Evolutionary conservation across 345 rosid genomes (phyloP).

Genomic region (Kernera saxatilis): DNA sequence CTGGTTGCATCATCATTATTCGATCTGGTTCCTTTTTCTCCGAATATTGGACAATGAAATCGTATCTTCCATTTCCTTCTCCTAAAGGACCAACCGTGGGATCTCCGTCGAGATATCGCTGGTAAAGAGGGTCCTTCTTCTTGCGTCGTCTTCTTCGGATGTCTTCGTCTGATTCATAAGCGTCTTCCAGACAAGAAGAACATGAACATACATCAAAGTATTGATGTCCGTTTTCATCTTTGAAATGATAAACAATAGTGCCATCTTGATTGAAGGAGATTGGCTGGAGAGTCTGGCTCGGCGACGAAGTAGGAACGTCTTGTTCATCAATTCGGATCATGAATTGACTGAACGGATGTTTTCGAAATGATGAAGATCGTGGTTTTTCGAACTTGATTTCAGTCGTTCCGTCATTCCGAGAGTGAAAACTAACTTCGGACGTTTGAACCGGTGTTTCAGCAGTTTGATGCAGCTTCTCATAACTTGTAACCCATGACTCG

Average conservation of each 20-base stretch:
- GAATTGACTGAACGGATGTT: background rate
- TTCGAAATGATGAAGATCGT: no score
- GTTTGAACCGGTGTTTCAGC: accelerated
- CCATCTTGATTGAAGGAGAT: background rate
- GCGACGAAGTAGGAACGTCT: accelerated
- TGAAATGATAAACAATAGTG: background rate
- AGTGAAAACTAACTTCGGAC: background rate
- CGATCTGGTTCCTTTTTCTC: background rate
- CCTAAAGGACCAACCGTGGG: background rate
- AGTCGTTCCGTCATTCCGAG: background rate
- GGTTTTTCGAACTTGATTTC: background rate
- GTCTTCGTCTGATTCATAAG: background rate
- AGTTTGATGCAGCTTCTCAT: background rate
- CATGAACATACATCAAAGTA: background rate
- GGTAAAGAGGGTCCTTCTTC: background rate
- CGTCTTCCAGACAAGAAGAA: background rate
- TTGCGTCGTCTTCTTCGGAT: no score
- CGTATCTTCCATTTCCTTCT: background rate
- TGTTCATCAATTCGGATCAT: background rate
- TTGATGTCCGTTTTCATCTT: background rate
- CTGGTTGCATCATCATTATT: background rate
- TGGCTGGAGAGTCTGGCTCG: background rate
- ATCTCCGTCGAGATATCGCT: background rate
- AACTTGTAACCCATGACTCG: background rate
- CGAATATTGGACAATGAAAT: background rate